Evolutionary conservation across 2,329 filamentous ascomycete species (phyloP).

Genomic region (Paracamarosporium sp.): DNA sequence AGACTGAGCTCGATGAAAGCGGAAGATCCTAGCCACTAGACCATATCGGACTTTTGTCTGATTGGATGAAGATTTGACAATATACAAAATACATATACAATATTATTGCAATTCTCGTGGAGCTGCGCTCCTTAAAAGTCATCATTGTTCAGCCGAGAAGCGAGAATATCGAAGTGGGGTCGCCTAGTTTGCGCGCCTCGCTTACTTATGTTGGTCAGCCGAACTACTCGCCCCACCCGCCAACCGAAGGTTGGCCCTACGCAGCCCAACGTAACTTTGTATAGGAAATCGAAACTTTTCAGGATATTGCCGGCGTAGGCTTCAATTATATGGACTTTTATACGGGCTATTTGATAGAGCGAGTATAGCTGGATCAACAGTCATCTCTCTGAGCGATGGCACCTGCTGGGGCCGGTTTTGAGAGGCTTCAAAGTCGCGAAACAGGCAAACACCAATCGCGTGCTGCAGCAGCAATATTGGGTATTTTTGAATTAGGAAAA

Average conservation of each 20-base stretch:
- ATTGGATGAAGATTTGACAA: conserved; percentile 38
- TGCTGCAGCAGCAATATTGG: too few species aligned
- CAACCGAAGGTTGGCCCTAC: too few species aligned
- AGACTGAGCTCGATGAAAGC: background rate
- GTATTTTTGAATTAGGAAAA: too few species aligned
- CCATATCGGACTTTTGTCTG: conserved; percentile 6
- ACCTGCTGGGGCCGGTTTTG: background rate
- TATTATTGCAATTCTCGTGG: too few species aligned
- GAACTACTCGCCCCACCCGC: too few species aligned
- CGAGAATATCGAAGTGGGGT: too few species aligned
- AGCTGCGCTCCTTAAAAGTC: too few species aligned
- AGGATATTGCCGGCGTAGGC: background rate
- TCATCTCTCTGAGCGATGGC: background rate
- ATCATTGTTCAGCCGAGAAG: too few species aligned
- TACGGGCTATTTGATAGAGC: background rate
- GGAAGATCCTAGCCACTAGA: conserved; percentile 1
- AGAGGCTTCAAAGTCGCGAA: background rate
- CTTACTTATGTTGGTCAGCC: too few species aligned
- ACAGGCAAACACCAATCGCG: too few species aligned
- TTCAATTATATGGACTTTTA: background rate
- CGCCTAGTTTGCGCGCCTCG: too few species aligned
- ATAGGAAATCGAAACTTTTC: background rate
- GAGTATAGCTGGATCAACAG: background rate
- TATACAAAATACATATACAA: background rate
- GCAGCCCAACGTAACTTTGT: background rate